Percentiles rank a stretch among this genome's conserved stretches.
Conservation (phyloP, 73 alveolate genomes). For the Tetrahymena elliotti region DNA sequence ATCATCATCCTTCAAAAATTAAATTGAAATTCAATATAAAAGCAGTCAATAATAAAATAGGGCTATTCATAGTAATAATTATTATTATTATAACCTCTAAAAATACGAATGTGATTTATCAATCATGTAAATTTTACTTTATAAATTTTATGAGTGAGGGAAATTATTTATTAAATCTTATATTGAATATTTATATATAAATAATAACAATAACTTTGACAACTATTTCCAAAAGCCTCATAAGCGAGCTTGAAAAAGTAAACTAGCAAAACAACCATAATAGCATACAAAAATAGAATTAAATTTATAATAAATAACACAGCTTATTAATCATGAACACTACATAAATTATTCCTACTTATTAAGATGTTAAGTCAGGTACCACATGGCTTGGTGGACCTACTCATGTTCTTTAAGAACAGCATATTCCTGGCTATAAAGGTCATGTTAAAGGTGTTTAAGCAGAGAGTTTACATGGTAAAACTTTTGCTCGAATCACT, state of each 20-base stretch:
- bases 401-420: slow-evolving; percentile 25
- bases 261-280: background rate
- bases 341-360: slow-evolving; percentile 14
- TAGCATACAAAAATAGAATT: background rate
- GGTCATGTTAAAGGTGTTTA: slow-evolving; percentile 39
- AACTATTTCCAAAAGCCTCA: background rate
- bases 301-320: background rate
- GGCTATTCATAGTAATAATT: background rate
- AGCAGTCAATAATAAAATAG: background rate
- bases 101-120: background rate
- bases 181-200: background rate
- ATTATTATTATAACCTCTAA: too few species aligned
- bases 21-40: background rate
- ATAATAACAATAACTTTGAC: background rate
- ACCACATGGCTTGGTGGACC: slow-evolving; percentile 47
- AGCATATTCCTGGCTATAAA: slow-evolving; percentile 41
- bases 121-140: background rate
- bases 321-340: slow-evolving; percentile 18
- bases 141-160: background rate
- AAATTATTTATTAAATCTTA: background rate
- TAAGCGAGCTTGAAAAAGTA: background rate
- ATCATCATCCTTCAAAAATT: background rate
- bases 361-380: slow-evolving; percentile 23
- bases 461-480: slow-evolving; percentile 39
- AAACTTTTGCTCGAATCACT: slow-evolving; percentile 37